Base-by-base conservation (phyloP, 139 green algal species). In the Microglena sp. region DNA sequence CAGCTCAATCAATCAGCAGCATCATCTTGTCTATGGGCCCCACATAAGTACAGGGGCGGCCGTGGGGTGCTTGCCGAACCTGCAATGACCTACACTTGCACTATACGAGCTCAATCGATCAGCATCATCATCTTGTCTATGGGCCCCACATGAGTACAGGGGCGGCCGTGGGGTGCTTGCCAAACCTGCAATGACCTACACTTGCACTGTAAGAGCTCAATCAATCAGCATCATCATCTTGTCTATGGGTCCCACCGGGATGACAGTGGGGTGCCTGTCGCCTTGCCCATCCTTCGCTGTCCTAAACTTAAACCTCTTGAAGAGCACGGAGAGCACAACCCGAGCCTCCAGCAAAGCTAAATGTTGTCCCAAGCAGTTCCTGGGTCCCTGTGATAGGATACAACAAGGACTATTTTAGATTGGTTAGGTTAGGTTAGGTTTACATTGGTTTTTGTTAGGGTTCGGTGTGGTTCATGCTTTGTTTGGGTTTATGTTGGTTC, bases 351-450 rank as follows among this genome's bases (percentile, higher is more conserved):
- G 75, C 60, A 94, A 69, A 1, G 89, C 75, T 3, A 93, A 82
- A 68, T 90, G 82, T 75, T 96, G 89, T 24, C 90, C 90, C 60
- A 97, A 65, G 79, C 90, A 97, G 72, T 96, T 96, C 40, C 90
- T 75, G 7, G 89, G 89, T 0, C 90, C 90, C 66, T 69, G 68
- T n/a, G 40, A n/a, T n/a, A 28, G 8, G 11, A n/a, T n/a, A n/a
- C n/a, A n/a, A n/a, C n/a, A 59, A 55, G n/a, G 6, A 50, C 40
- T n/a, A 11, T 15, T 15, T 50, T 50, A 15, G 40, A 11, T n/a
- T 50, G 40, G 40, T 15, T 50, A 15, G 40, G 40, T 50, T 11
- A 15, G 40, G 40, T 15, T n/a, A n/a, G 40, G 40, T 50, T n/a
- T n/a, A 50, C n/a, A n/a, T n/a, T n/a, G n/a, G n/a, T n/a, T n/a